These are phyloP conservation scores for Apiotrichum sp. DNA, from an alignment of 1,284 basidiomycete genomes.

Conservation along the genomic window DNA sequence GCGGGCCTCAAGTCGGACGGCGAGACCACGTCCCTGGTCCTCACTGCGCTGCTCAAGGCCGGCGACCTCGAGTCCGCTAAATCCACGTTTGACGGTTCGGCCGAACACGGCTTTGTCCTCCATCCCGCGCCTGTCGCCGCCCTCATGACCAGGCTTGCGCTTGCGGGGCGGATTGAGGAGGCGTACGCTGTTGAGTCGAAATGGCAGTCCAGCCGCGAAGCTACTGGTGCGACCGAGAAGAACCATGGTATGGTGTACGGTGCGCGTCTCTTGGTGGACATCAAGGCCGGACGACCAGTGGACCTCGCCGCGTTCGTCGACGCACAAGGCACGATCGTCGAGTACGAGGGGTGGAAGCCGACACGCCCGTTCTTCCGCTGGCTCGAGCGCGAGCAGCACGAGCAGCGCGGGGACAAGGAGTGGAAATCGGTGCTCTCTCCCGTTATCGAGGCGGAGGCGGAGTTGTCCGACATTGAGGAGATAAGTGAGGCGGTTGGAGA, in stretches of 20 bases:
- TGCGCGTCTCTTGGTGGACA: constrained; percentile 29
- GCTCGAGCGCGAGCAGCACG: constrained; percentile 2
- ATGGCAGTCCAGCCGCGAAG: background rate
- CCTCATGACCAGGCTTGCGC: constrained; percentile 29
- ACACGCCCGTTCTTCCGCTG: constrained; percentile 6
- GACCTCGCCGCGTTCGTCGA: background rate
- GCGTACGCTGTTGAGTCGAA: constrained; percentile 22
- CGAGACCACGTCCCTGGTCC: constrained; percentile 19
- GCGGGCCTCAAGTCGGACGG: background rate
- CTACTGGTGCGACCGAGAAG: constrained; percentile 9
- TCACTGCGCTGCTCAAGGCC: constrained; percentile 22
- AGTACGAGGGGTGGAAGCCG: constrained; percentile 8
- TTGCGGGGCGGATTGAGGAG: constrained; percentile 14
- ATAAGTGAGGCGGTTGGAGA: background rate
- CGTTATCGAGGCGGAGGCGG: background rate
- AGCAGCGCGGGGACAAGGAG: background rate
- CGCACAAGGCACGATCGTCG: background rate
- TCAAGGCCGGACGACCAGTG: constrained; percentile 1
- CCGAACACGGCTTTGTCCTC: constrained; percentile 3
- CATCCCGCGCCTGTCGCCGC: constrained; percentile 25
- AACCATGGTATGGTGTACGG: constrained; percentile 8
- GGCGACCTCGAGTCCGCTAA: constrained; percentile 19
- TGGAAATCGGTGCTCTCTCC: background rate
- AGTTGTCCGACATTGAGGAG: background rate
- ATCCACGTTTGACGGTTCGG: constrained; percentile 17